These are phyloP conservation scores for Sporothrix curviconia DNA, from an alignment of 2,329 filamentous ascomycete genomes.

Conservation along the genomic window DNA sequence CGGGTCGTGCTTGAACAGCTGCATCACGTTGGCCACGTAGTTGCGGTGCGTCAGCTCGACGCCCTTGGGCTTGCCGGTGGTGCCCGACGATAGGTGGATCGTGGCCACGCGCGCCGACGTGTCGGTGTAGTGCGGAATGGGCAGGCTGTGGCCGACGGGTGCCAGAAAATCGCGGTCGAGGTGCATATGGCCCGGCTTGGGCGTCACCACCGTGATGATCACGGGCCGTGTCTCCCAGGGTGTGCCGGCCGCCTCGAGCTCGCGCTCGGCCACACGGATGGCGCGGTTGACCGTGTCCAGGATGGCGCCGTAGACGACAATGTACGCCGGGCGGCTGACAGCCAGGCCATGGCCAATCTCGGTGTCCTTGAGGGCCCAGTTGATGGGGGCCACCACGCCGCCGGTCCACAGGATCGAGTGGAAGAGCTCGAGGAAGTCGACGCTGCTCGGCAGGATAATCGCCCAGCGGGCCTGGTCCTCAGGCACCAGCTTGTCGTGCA, in stretches of 20 bases:
- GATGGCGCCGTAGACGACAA: constrained; percentile 33
- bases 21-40: constrained; percentile 32
- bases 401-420: constrained; percentile 37
- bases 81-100: constrained; percentile 43
- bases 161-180: constrained; percentile 31
- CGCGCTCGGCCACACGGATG: constrained; percentile 26
- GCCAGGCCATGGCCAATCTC: constrained; percentile 38
- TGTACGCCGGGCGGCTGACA: constrained; percentile 35
- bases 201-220: constrained; percentile 30
- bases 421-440: constrained; percentile 37
- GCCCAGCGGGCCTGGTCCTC: constrained; percentile 34
- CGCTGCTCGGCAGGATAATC: constrained; percentile 38
- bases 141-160: constrained; percentile 21
- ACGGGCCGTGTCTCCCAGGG: constrained; percentile 28
- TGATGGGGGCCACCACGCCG: constrained; percentile 34
- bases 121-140: constrained; percentile 32
- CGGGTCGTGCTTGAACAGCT: constrained; percentile 33
- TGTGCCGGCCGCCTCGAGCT: constrained; percentile 24
- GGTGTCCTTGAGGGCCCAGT: constrained; percentile 31
- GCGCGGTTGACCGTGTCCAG: constrained; percentile 28
- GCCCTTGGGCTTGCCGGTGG: constrained; percentile 43
- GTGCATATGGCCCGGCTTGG: constrained; percentile 23
- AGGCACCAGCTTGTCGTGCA: constrained; percentile 28
- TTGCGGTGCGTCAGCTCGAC: constrained; percentile 41
- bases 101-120: constrained; percentile 24